Evolutionary conservation across 2,329 filamentous ascomycete genomes (phyloP).

Genomic region (Colletotrichum trifolii): DNA sequence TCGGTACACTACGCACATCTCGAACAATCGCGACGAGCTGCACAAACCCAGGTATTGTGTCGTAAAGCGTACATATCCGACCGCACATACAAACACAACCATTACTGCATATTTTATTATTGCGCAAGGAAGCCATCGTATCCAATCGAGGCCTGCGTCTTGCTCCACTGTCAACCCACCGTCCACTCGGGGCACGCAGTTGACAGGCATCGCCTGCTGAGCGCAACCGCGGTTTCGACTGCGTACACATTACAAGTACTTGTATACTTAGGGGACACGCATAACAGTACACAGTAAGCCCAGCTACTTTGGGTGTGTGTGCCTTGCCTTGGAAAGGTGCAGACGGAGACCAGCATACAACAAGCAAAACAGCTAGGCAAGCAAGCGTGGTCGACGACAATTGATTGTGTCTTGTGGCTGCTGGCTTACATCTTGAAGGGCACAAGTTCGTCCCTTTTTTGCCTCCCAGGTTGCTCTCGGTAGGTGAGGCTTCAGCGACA

Average conservation of each 20-base stretch:
- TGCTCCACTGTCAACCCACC: slow-evolving; percentile 10
- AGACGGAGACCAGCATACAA: slow-evolving; percentile 22
- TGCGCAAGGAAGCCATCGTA: not conserved
- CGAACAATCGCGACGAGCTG: too few relatives aligned
- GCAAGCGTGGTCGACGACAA: slow-evolving; percentile 1
- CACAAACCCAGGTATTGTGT: too few relatives aligned
- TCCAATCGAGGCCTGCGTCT: slow-evolving; percentile 20
- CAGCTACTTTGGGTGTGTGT: too few relatives aligned
- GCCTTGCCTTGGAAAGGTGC: not conserved
- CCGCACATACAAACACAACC: not conserved
- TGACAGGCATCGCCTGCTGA: slow-evolving; percentile 27
- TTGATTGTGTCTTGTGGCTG: slow-evolving; percentile 5
- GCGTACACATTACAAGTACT: not conserved
- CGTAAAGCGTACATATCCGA: too few relatives aligned
- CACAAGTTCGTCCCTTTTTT: not conserved
- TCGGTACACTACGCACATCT: too few relatives aligned
- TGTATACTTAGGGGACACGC: not conserved
- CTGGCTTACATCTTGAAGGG: not conserved
- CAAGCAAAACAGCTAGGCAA: slow-evolving; percentile 7
- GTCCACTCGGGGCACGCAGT: slow-evolving; percentile 18
- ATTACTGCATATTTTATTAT: not conserved
- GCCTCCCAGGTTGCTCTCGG: too few relatives aligned
- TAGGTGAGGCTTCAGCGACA: too few relatives aligned
- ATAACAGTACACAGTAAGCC: too few relatives aligned
- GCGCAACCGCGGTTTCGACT: slow-evolving; percentile 1